Base-by-base conservation (phyloP, 1,139 yeast genomes). In the Sugiyamaella castrensis region DNA sequence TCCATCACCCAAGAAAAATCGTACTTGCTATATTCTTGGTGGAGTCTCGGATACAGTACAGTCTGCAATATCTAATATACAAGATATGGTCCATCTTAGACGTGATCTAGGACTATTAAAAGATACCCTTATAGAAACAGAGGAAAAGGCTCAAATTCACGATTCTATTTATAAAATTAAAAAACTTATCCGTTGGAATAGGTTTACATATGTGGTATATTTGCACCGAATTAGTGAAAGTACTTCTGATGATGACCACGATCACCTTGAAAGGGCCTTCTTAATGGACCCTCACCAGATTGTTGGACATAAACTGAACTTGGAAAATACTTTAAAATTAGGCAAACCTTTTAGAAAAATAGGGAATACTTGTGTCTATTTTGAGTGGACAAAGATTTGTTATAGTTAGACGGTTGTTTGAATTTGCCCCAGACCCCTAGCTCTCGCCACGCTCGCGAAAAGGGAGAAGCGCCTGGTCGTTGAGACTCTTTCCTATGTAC, bases 41-140 rank as follows among this genome's bases (percentile, higher is more conserved):
- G 55, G 55, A 3, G 7, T 50, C 24, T 45, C 50, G 7, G 50
- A 50, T 40, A 41, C 40, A 10, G 48, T 50, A 9, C 55, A 50
- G 33, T 34, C 39, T n/a, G 33, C 45, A 8, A 37, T 40, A 6
- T 43, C 42, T 15, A 51, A 53, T 9, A 39, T 31, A 4, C 51
- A 46, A 33, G 45, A 39, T 16, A 16, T 46, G 30, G 28, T 36
- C 2, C 38, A 40, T 15, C n/a, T 46, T 7, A 36, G 33, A 28
- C 36, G 37, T n/a, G 47, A 43, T 43, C 19, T 43, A 9, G 42
- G 47, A 31, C 19, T 42, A 28, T 19, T 24, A 30, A 42, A 42
- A 15, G 24, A 19, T 4, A 19, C 24, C 5, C 3, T 19, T 5
- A 19, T 19, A 19, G 5, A 19, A 4, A 19, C 24, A 19, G 24